Evolutionary conservation across 106 monocot species (phyloP), one percentile per base, ranked within the genome.

Genomic region (Hemerocallis citrina): DNA sequence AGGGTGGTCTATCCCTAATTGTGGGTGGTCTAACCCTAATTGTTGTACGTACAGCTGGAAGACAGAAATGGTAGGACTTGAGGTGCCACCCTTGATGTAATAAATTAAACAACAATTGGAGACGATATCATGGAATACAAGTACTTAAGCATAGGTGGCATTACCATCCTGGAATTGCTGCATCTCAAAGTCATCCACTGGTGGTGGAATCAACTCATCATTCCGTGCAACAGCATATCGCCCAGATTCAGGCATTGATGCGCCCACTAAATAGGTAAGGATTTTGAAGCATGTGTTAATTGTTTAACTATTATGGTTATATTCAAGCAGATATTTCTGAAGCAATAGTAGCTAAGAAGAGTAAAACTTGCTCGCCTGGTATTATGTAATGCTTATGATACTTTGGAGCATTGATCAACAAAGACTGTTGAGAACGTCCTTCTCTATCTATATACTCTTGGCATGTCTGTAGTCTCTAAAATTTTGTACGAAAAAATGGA

Each of bases 321-420:
- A n/a, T n/a, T n/a, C n/a, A n/a, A n/a, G 23, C 0, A 1, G 9
- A 19, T 3, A 24, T 16, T 60, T 39, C 11, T 24, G 14, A 5
- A 58, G 37, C n/a, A n/a, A 37, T 45, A 37, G n/a, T 27, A 29
- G n/a, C 20, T 14, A 59, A 10, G 17, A 64, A 58, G 28, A 13
- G 21, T 28, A 38, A 68, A n/a, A n/a, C n/a, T n/a, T n/a, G n/a
- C 30, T 64, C 65, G 66, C 92, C 88, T 76, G 71, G 84, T 44
- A 84, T 60, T 15, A 78, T 79, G 47, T 93, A 93, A 46, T 74
- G 86, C 70, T 84, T 93, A 68, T 92, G 84, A 57, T 81, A 88
- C 51, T 72, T 84, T 15, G 84, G 79, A 12, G 75, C 69, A 62
- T 70, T 56, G 37, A 74, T 81, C 30, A 81, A 27, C 19, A 84